Evolutionary conservation across 257 asterid genomes (phyloP).

Genomic region (Orobanche coerulescens): DNA sequence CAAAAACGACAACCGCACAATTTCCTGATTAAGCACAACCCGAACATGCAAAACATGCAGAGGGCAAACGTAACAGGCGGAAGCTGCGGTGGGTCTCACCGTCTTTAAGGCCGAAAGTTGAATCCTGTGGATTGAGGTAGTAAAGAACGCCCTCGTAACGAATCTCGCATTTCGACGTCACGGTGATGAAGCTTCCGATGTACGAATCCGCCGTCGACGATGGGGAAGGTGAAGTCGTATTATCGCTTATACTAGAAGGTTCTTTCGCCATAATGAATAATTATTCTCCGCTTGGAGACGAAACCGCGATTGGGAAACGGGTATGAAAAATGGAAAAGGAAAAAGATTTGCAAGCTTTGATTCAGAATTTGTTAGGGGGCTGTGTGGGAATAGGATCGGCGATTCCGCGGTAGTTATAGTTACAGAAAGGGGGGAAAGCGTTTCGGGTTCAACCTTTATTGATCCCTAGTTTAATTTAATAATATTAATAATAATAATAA

Average conservation of each 20-base stretch:
- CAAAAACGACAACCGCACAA: neutral
- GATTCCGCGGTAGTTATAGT: constrained; percentile 18
- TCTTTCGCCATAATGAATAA: constrained; percentile 36
- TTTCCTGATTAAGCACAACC: neutral
- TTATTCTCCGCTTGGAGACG: neutral
- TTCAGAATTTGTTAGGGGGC: constrained; percentile 11
- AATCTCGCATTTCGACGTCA: constrained; percentile 64
- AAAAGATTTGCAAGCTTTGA: neutral
- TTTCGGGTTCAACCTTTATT: constrained; percentile 12
- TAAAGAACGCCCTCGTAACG: constrained; percentile 71
- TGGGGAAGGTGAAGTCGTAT: constrained; percentile 30
- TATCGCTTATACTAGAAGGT: constrained; percentile 27
- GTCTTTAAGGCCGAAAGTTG: constrained; percentile 64
- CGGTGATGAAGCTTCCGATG: constrained; percentile 69
- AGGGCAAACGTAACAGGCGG: neutral
- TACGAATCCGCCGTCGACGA: constrained; percentile 55
- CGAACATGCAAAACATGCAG: neutral
- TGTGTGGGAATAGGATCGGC: constrained; percentile 24
- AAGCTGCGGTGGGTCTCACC: constrained; percentile 28
- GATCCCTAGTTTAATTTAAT: too few relatives aligned
- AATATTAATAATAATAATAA: too few relatives aligned
- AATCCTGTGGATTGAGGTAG: constrained; percentile 56
- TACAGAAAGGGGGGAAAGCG: constrained; percentile 18
- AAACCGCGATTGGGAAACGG: constrained; percentile 2
- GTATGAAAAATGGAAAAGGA: neutral